Base-by-base conservation (phyloP, 768 basidiomycete species). In the Russula olivacea region DNA sequence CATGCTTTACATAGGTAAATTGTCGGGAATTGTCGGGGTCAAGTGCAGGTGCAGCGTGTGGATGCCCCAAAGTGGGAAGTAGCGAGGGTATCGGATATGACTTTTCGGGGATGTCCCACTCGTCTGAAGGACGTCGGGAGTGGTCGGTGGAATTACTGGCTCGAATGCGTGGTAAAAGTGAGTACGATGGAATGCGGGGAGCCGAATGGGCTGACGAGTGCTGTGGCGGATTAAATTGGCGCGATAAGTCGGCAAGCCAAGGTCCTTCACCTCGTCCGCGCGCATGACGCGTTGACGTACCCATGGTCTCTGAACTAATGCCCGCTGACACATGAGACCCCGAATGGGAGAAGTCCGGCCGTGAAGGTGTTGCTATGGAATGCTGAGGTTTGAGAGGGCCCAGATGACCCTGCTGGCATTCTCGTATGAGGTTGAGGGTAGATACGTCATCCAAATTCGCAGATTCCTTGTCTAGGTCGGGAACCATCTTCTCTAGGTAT, bases 401-500 rank as follows among this genome's bases (percentile, higher is more conserved):
- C 8, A 40, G 25, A 2, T 28, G 40, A 21, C 36, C 32, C 19
- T n/a, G 32, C 25, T n/a, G 23, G 11, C 15, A 45, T 19, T 51
- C 63, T 15, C 11, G 63, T 28, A 30, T 28, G 34, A 36, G 3
- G 21, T 52, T 55, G 47, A 41, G 2, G 19, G 47, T 36, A 36
- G 32, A 30, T 30, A 6, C 45, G 21, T 28, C 38, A 21, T 19
- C 41, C 25, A 59, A n/a, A 34, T 41, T 23, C 41, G 47, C 23
- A 8, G 55, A 7, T 17, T 61, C 59, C 45, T 66, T 23, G 28
- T 47, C 59, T 58, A 40, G 30, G 30, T 60, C 59, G 28, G 63
- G 63, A 5, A 61, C 21, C 43, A 65, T 56, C 21, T 56, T 64
- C 30, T 65, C 58, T n/a, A 66, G 43, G 63, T 57, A 58, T 11